phyloP scores from a whole-genome alignment of 2,329 filamentous ascomycete species.

The Hymenotorrendiella dingleyae region DNA sequence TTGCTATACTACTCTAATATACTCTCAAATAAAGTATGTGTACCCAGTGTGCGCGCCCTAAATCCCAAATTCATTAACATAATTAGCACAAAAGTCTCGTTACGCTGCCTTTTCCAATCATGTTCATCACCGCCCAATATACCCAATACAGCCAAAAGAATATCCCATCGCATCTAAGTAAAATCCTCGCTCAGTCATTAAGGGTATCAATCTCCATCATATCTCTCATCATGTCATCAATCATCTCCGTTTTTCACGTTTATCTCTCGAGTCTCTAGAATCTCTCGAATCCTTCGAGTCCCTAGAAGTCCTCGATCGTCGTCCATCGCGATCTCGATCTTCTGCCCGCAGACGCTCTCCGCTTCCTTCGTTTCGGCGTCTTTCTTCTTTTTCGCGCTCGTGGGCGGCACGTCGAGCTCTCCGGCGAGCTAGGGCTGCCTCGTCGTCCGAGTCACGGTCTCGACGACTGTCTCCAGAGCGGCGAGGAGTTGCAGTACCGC shows the following conservation, averaged over 20 bases:
- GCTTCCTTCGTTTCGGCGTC: not conserved
- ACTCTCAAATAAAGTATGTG: too few species aligned
- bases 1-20: too few species aligned
- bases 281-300: constrained; percentile 3
- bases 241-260: constrained; percentile 1
- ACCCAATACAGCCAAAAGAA: too few species aligned
- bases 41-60: too few species aligned
- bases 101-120: too few species aligned
- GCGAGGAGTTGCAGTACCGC: not conserved
- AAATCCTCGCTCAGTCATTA: not conserved
- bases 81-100: too few species aligned
- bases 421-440: not conserved
- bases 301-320: constrained; percentile 3
- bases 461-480: not conserved
- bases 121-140: too few species aligned
- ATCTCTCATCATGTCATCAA: not conserved
- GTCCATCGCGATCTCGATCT: constrained; percentile 1
- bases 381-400: constrained; percentile 3
- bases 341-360: not conserved
- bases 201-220: constrained; percentile 1
- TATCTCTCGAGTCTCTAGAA: not conserved
- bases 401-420: constrained; percentile 2
- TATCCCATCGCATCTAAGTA: not conserved
- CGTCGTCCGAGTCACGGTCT: not conserved
- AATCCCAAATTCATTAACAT: too few species aligned